Evolutionary conservation across 768 basidiomycete genomes (phyloP).

Genomic region (Russula sp.): DNA sequence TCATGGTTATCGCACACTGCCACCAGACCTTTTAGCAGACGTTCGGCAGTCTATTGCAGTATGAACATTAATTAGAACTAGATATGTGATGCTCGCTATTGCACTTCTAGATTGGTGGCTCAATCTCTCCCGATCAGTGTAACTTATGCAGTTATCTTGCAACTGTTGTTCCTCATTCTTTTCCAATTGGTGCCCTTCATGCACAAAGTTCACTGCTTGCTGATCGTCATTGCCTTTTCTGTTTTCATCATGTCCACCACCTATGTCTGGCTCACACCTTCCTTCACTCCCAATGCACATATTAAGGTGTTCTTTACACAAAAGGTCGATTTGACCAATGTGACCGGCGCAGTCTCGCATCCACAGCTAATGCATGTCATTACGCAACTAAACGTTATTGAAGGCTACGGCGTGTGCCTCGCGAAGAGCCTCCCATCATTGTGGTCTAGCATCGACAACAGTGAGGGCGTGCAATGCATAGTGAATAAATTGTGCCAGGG

Average conservation of each 20-base stretch:
- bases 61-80: no score
- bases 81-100: constrained; percentile 42
- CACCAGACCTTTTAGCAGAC: no score
- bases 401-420: constrained; percentile 42
- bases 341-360: neutral
- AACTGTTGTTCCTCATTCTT: constrained; percentile 50
- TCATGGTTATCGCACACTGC: no score
- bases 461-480: constrained; percentile 33
- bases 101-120: neutral
- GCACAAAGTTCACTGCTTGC: constrained; percentile 46
- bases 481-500: constrained; percentile 36
- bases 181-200: constrained; percentile 65
- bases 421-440: constrained; percentile 55
- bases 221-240: constrained; percentile 40
- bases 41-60: no score
- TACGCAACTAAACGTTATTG: constrained; percentile 48
- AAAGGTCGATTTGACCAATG: constrained; percentile 44
- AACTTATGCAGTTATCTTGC: constrained; percentile 47
- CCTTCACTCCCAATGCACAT: constrained; percentile 57
- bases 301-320: constrained; percentile 74
- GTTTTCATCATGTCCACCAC: constrained; percentile 42
- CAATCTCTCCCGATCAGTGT: constrained; percentile 40
- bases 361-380: constrained; percentile 36
- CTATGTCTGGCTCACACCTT: constrained; percentile 50
- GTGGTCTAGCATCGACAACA: constrained; percentile 36